Percentiles rank a stretch among this genome's conserved stretches.
These are phyloP conservation scores for Vigna trinervia DNA, from an alignment of 306 rosid genomes.

Conservation along the genomic window DNA sequence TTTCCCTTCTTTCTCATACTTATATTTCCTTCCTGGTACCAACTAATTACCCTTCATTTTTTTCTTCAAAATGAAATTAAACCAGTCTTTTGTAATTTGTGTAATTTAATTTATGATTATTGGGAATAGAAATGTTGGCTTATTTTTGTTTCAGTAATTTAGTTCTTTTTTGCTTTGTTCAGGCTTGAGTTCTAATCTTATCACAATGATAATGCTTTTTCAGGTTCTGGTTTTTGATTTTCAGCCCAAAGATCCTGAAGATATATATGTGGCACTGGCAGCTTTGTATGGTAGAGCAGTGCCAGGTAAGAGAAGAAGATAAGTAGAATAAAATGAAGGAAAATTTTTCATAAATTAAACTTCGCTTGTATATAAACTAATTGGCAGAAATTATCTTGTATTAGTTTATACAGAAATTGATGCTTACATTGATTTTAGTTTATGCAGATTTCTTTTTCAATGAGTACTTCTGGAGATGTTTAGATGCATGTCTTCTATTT, in stretches of 20 bases:
- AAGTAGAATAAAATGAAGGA: too few species aligned
- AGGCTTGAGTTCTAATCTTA: conserved; percentile 1
- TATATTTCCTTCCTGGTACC: too few species aligned
- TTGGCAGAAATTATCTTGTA: not conserved
- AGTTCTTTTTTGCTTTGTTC: too few species aligned
- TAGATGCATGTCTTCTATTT: not conserved
- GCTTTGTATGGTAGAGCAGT: conserved; percentile 74
- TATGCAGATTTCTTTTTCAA: too few species aligned
- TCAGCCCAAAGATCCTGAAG: conserved; percentile 95
- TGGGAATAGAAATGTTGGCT: not conserved
- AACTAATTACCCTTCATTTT: too few species aligned
- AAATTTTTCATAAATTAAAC: too few species aligned
- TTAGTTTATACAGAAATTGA: not conserved
- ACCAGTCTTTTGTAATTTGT: not conserved
- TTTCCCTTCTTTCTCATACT: not conserved
- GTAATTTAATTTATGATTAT: conserved; percentile 1
- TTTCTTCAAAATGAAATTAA: not conserved
- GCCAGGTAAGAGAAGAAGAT: conserved; percentile 50
- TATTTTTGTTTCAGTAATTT: not conserved
- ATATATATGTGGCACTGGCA: conserved; percentile 71
- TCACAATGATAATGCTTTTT: conserved; percentile 31
- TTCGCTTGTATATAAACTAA: too few species aligned
- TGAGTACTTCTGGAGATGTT: too few species aligned
- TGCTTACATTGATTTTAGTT: not conserved
- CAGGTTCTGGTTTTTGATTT: conserved; percentile 92